Conservation (phyloP, 1,139 yeast species). For the Petasospora fabianii region DNA sequence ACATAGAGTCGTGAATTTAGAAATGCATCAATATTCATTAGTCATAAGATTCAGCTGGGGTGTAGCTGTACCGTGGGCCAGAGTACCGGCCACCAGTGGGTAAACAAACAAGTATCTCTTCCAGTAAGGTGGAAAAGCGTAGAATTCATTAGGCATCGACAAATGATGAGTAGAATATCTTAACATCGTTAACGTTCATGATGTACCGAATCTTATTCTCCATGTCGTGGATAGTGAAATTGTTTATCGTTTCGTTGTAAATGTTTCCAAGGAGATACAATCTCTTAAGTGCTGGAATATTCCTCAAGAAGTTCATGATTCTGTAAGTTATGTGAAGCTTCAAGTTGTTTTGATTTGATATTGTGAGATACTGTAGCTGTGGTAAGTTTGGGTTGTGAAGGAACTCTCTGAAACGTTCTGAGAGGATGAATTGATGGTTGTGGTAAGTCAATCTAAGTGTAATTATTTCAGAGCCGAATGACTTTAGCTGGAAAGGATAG, state of each 20-base stretch:
- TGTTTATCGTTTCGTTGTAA: constrained; percentile 27
- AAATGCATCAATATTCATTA: no score
- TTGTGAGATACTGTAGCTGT: constrained; percentile 24
- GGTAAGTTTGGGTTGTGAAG: constrained; percentile 27
- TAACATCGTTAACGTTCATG: constrained; percentile 28
- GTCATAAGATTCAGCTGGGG: no score
- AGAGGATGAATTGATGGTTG: constrained; percentile 29
- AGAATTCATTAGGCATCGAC: no score
- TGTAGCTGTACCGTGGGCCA: no score
- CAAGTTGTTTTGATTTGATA: constrained; percentile 27
- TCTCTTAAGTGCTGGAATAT: constrained; percentile 28
- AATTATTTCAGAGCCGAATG: constrained; percentile 26
- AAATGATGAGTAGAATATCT: constrained; percentile 31
- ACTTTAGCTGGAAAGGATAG: constrained; percentile 30
- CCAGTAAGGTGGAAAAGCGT: no score
- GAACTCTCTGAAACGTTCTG: constrained; percentile 31
- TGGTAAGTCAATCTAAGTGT: constrained; percentile 24
- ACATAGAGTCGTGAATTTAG: no score
- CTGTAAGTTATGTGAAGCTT: constrained; percentile 29
- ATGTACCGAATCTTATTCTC: constrained; percentile 26
- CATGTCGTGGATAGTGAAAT: constrained; percentile 26
- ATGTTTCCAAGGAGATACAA: constrained; percentile 29
- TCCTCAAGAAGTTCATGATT: constrained; percentile 27
- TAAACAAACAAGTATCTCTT: no score
- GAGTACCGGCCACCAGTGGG: no score